Evolutionary conservation across 2,329 filamentous ascomycete genomes (phyloP).

Genomic region (Aspergillus puulaauensis): DNA sequence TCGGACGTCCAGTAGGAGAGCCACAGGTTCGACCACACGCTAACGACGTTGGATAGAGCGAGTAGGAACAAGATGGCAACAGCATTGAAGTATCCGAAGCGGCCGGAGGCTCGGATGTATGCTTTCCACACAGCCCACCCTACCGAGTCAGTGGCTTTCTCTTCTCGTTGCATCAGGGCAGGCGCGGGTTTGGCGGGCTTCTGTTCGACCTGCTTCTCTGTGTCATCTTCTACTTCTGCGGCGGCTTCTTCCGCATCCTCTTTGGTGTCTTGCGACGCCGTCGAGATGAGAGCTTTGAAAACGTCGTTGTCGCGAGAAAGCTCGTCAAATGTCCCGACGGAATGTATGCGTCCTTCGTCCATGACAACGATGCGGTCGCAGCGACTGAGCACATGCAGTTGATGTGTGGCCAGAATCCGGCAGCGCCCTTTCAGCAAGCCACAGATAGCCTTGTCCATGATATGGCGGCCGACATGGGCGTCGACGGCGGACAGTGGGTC

Average conservation of each 20-base stretch:
- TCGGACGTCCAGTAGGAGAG: slow-evolving; percentile 89
- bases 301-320: slow-evolving; percentile 75
- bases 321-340: slow-evolving; percentile 85
- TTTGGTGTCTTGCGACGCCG: slow-evolving; percentile 63
- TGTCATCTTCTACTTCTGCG: slow-evolving; percentile 2
- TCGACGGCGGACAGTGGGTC: slow-evolving; percentile 60
- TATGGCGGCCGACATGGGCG: slow-evolving; percentile 62
- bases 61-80: slow-evolving; percentile 65
- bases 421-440: slow-evolving; percentile 87
- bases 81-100: slow-evolving; percentile 56
- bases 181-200: slow-evolving; percentile 13
- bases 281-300: slow-evolving; percentile 81
- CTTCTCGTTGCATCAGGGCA: slow-evolving; percentile 49
- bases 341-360: slow-evolving; percentile 79
- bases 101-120: slow-evolving; percentile 72
- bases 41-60: slow-evolving; percentile 73
- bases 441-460: slow-evolving; percentile 93
- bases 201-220: background rate
- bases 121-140: slow-evolving; percentile 76
- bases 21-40: slow-evolving; percentile 88
- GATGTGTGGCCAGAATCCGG: slow-evolving; percentile 88
- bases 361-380: slow-evolving; percentile 94
- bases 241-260: slow-evolving; percentile 36
- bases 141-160: slow-evolving; percentile 70
- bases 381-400: slow-evolving; percentile 85